phyloP scores from a whole-genome alignment of 257 asterid species.

The Plantago major region DNA sequence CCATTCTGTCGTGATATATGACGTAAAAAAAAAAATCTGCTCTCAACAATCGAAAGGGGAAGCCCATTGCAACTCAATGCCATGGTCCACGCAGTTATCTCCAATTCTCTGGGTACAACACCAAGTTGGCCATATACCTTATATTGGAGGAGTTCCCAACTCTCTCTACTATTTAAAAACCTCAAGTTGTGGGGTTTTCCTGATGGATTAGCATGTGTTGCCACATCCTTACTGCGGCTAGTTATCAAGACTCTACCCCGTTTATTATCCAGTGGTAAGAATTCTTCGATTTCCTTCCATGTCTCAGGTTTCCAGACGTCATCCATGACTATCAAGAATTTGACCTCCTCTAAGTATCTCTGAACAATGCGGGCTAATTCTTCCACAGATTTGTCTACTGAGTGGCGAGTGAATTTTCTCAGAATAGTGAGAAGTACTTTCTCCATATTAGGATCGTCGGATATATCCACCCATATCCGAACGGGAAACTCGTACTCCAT shows the following conservation, averaged over 20 bases:
- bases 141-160: no score
- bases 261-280: background rate
- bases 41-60: background rate
- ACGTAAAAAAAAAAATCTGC: background rate
- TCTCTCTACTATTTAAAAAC: background rate
- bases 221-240: background rate
- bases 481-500: no score
- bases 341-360: background rate
- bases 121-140: no score
- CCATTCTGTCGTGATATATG: background rate
- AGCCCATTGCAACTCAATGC: background rate
- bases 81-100: no score
- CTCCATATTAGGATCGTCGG: no score
- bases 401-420: background rate
- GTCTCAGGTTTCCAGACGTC: background rate
- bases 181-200: background rate
- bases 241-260: background rate
- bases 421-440: no score
- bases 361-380: background rate
- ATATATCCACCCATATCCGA: no score
- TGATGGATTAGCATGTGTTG: background rate
- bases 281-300: background rate
- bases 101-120: background rate
- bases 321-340: background rate
- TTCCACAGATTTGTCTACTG: background rate